These are phyloP conservation scores for Pythium myriotylum DNA, from an alignment of 352 stramenopile species.

Conservation along the genomic window DNA sequence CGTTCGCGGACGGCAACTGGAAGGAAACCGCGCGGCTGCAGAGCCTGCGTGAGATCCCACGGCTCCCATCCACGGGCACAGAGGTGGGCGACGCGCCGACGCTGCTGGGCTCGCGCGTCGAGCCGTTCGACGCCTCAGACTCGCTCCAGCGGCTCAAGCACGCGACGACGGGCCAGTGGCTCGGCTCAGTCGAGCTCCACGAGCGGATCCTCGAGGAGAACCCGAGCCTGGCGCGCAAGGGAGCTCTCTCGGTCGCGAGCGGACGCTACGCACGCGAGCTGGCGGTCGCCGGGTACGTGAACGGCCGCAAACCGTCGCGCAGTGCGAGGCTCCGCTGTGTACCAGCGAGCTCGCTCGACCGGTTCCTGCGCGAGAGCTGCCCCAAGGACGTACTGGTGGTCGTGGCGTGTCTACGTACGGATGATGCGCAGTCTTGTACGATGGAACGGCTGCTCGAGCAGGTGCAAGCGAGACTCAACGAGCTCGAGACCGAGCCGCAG, in stretches of 20 bases:
- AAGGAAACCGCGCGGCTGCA: conserved; percentile 46
- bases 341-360: conserved; percentile 46
- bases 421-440: conserved; percentile 61
- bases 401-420: conserved; percentile 64
- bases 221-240: conserved; percentile 57
- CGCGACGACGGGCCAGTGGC: conserved; percentile 54
- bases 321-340: conserved; percentile 44
- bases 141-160: conserved; percentile 54
- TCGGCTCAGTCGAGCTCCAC: conserved; percentile 69
- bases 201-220: conserved; percentile 57
- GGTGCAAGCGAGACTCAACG: conserved; percentile 42
- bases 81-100: conserved; percentile 59
- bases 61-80: conserved; percentile 56
- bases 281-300: conserved; percentile 41
- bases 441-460: conserved; percentile 62
- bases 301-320: conserved; percentile 27
- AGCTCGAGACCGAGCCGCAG: conserved; percentile 4
- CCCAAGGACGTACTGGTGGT: conserved; percentile 57
- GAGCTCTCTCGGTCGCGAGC: conserved; percentile 66
- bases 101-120: conserved; percentile 49
- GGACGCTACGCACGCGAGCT: conserved; percentile 77
- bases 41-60: conserved; percentile 66
- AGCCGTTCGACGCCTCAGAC: conserved; percentile 42
- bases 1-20: conserved; percentile 66
- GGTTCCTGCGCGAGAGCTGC: conserved; percentile 43